Conservation (phyloP, 768 basidiomycete species). For the Collybia mongolica region DNA sequence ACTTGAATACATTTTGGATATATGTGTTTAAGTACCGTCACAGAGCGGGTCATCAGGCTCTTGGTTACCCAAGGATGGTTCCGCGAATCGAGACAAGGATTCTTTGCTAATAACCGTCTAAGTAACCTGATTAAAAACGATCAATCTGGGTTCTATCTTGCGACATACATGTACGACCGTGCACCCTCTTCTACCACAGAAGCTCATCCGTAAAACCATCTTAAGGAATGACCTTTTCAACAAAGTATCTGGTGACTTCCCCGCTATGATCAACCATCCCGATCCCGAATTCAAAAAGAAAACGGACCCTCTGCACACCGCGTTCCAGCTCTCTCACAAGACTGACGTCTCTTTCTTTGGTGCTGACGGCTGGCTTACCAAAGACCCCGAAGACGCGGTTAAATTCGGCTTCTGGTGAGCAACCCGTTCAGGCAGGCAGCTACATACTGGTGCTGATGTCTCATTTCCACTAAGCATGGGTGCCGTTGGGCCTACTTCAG, state of each 20-base stretch:
- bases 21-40: not conserved
- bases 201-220: not conserved
- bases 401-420: constrained; percentile 34
- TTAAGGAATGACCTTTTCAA: constrained; percentile 32
- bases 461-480: constrained; percentile 23
- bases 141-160: constrained; percentile 32
- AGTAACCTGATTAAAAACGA: constrained; percentile 34
- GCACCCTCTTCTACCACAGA: not conserved
- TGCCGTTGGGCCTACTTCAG: constrained; percentile 36
- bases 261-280: constrained; percentile 32
- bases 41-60: constrained; percentile 33
- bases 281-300: constrained; percentile 31
- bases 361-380: constrained; percentile 33
- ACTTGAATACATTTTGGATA: not conserved
- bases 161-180: constrained; percentile 31
- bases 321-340: constrained; percentile 35
- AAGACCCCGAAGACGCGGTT: constrained; percentile 33
- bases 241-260: constrained; percentile 29
- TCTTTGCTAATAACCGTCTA: constrained; percentile 35
- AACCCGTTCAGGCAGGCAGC: not conserved
- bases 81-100: constrained; percentile 32
- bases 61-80: constrained; percentile 36
- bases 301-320: constrained; percentile 32
- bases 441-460: not conserved
- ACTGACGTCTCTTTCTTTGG: constrained; percentile 34